Base-by-base conservation (phyloP, 2,329 filamentous ascomycete species). In the Cladosporium sp. region DNA sequence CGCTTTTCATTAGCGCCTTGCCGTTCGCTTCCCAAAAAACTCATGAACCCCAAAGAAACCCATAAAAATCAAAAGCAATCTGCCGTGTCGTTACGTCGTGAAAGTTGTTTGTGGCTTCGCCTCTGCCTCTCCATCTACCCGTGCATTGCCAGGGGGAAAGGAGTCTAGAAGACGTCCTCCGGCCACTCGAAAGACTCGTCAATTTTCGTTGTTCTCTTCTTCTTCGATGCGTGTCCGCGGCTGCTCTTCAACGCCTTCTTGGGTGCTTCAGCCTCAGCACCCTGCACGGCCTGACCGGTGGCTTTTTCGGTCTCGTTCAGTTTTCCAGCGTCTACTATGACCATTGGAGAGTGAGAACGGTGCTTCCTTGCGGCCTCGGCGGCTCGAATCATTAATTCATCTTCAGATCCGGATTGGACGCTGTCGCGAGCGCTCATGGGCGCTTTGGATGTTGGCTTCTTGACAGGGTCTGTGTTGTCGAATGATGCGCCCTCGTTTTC, bases 151-250 rank as follows among this genome's bases (percentile, higher is more conserved):
- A n/a, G n/a, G n/a, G n/a, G n/a, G n/a, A n/a, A n/a, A n/a, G n/a
- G n/a, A n/a, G n/a, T n/a, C 57, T 57, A 67, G 49, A 67, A 67
- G 43, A 66, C 62, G 55, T 67, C 64, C 19, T 64, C 64, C 7
- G 64, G 64, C 64, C 64, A 67, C 50, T 66, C 58, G 46, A 60
- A 67, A 15, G 54, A 54, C 41, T 57, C 55, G 33, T 53, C 25
- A 27, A 35, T 27, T 22, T 45, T 45, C 9, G 12, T n/a, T 25
- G 38, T 48, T 6, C n/a, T 13, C 27, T 48, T 48, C 16, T 19
- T 19, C 43, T 38, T 46, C 13, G n/a, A 22, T 7, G 36, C 15
- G 18, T 13, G 36, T 11, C 45, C 36, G 4, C 29, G 36, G 45
- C 15, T 20, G 35, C 45, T 40, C 45, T 40, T 40, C 12, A 9